Percentiles rank a stretch among this genome's conserved stretches.
Evolutionary conservation across 768 basidiomycete species (phyloP).

Genomic region (Boletus insuetus): DNA sequence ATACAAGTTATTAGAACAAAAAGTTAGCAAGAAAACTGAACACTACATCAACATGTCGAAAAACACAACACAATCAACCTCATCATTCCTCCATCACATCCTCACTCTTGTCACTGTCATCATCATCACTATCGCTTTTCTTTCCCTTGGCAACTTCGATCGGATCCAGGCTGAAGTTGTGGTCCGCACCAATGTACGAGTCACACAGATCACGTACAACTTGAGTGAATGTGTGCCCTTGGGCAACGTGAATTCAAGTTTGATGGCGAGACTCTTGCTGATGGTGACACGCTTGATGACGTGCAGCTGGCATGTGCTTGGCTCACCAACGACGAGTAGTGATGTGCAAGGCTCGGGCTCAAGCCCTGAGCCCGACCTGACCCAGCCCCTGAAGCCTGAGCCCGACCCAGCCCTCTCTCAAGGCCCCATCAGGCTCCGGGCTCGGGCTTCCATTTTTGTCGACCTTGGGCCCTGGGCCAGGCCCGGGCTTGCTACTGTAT

Average conservation of each 20-base stretch:
- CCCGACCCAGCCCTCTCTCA: too few species aligned
- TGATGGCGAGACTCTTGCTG: constrained; percentile 65
- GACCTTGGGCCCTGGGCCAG: too few species aligned
- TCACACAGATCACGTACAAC: constrained; percentile 91
- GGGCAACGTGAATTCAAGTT: constrained; percentile 85
- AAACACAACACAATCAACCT: not conserved
- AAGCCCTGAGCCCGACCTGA: too few species aligned
- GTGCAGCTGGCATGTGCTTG: constrained; percentile 71
- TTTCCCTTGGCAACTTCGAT: constrained; percentile 91
- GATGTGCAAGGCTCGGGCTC: too few species aligned
- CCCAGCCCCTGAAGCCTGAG: too few species aligned
- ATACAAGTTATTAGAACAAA: too few species aligned
- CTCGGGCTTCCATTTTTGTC: too few species aligned
- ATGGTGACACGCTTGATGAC: constrained; percentile 86
- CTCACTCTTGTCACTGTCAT: constrained; percentile 61
- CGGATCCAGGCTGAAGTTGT: constrained; percentile 79
- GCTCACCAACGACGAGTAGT: constrained; percentile 80
- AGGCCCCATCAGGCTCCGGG: too few species aligned
- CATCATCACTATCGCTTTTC: constrained; percentile 64
- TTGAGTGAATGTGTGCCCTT: constrained; percentile 82
- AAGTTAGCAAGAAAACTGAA: not conserved
- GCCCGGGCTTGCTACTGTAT: too few species aligned
- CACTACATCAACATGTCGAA: not conserved
- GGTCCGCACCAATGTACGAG: constrained; percentile 87
- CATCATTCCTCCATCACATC: constrained; percentile 52